Conservation (phyloP, 768 basidiomycete species). For the Rhodotorula paludigena region DNA sequence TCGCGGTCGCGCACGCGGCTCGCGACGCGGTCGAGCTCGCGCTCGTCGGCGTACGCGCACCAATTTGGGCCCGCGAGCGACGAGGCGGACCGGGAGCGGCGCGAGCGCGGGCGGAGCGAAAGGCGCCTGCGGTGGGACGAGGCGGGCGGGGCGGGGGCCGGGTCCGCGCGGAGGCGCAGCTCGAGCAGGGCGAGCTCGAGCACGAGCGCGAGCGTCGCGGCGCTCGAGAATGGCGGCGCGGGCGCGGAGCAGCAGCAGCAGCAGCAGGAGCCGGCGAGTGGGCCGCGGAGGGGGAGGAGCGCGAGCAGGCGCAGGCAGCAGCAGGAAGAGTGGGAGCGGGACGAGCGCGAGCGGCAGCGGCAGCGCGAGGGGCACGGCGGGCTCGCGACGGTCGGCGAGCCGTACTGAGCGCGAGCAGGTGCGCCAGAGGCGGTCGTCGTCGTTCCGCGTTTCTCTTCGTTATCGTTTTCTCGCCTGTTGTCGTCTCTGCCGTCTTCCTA, state of each 20-base stretch:
- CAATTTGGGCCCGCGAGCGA: conserved; percentile 4
- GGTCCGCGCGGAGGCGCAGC: not conserved
- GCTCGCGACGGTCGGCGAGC: conserved; percentile 11
- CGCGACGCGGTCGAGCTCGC: conserved; percentile 7
- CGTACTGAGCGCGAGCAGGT: not conserved
- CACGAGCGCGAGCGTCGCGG: no score
- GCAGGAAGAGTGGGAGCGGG: not conserved
- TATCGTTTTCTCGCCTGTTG: no score
- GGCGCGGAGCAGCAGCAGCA: not conserved
- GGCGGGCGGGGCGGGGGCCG: not conserved
- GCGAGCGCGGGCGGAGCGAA: not conserved
- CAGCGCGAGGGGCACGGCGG: not conserved
- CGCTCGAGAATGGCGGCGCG: not conserved
- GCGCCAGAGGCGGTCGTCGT: not conserved
- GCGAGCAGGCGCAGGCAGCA: not conserved
- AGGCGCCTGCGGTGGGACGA: not conserved
- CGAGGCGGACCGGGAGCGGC: not conserved
- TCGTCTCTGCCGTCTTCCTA: no score
- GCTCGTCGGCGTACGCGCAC: conserved; percentile 19
- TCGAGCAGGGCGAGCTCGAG: not conserved
- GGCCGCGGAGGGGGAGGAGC: not conserved
- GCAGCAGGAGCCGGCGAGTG: not conserved
- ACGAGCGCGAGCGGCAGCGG: not conserved
- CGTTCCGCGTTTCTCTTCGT: no score
- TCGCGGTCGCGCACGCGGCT: conserved; percentile 6